Conservation (phyloP, 2,329 filamentous ascomycete species). For the Endoconidiophora laricicola region DNA sequence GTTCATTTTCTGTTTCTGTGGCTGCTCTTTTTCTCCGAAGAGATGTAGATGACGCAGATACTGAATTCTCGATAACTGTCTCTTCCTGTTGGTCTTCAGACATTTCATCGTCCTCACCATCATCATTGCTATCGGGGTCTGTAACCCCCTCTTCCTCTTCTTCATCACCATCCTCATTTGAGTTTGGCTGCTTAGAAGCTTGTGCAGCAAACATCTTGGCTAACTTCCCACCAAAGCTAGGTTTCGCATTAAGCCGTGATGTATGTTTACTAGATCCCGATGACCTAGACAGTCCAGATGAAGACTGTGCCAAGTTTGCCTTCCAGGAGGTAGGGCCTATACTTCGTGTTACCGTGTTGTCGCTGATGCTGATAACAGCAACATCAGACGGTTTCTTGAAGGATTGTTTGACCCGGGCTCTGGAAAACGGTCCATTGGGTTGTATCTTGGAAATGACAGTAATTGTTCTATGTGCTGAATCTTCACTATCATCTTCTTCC, state of each 20-base stretch:
- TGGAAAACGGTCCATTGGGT: background rate
- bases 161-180: conserved; percentile 8
- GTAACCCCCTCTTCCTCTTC: conserved; percentile 16
- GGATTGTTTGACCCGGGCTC: background rate
- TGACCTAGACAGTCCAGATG: background rate
- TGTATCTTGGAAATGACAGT: background rate
- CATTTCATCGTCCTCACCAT: conserved; percentile 16
- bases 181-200: conserved; percentile 11
- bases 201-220: conserved; percentile 28
- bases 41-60: background rate
- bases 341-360: conserved; percentile 47
- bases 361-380: conserved; percentile 60
- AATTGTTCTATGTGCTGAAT: background rate
- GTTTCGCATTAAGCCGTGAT: conserved; percentile 13
- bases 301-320: background rate
- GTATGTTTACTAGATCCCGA: background rate
- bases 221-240: conserved; percentile 28
- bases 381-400: conserved; percentile 43
- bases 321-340: conserved; percentile 37
- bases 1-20: background rate
- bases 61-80: conserved; percentile 29
- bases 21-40: conserved; percentile 6
- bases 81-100: conserved; percentile 23
- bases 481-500: background rate
- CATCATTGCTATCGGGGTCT: conserved; percentile 17